Conservation (phyloP, 768 basidiomycete genomes). For the Phaeolepiota aurea region DNA sequence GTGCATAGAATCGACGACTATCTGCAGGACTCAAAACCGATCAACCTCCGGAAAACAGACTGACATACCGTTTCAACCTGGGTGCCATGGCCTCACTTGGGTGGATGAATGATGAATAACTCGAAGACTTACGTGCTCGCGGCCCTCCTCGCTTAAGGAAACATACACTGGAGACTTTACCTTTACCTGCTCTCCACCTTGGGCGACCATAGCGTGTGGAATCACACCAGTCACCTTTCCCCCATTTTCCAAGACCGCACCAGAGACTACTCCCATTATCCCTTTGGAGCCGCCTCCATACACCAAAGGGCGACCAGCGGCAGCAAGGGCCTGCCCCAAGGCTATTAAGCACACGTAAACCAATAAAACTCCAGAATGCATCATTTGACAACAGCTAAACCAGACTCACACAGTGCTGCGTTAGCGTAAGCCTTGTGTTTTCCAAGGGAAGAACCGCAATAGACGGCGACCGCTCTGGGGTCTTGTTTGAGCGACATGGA, state of each 20-base stretch:
- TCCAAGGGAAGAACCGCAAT: slow-evolving; percentile 75
- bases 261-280: slow-evolving; percentile 80
- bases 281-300: slow-evolving; percentile 85
- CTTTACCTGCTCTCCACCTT: slow-evolving; percentile 56
- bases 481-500: background rate
- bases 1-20: slow-evolving; percentile 78
- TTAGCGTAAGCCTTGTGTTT: slow-evolving; percentile 47
- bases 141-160: slow-evolving; percentile 15
- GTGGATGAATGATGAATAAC: background rate
- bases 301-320: slow-evolving; percentile 52
- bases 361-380: no score
- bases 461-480: slow-evolving; percentile 56
- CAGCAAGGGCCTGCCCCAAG: slow-evolving; percentile 65
- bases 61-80: slow-evolving; percentile 23
- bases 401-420: slow-evolving; percentile 62
- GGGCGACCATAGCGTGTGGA: slow-evolving; percentile 66
- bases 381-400: no score
- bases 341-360: slow-evolving; percentile 33
- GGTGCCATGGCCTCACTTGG: background rate
- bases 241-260: slow-evolving; percentile 52
- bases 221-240: slow-evolving; percentile 74
- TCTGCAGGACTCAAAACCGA: slow-evolving; percentile 22
- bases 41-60: background rate
- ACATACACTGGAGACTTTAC: slow-evolving; percentile 16
- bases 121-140: slow-evolving; percentile 15